Base-by-base conservation (phyloP, 345 rosid species). In the Acer saccharum region DNA sequence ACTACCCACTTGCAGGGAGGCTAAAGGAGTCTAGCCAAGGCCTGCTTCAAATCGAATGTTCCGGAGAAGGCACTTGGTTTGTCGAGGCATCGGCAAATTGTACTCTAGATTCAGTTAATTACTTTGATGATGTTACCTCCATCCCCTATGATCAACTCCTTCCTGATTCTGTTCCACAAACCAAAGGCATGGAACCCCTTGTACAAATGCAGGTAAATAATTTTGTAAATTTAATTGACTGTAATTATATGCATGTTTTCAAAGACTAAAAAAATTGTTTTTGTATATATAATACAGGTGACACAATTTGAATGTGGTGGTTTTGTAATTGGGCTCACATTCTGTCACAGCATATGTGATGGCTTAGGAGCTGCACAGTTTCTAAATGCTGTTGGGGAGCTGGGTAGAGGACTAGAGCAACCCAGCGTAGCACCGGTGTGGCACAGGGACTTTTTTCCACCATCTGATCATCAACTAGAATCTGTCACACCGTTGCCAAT, bases 281-380 rank as follows among this genome's bases (percentile, higher is more conserved):
- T 20, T 64, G 21, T 3, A 35, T 35, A 35, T 3, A 35, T 35
- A 35, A 64, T 76, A 18, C 86, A 92, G 94, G 92, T 90, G 73
- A 89, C 97, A 27, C 82, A 83, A 81, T 90, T 92, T 68, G 83
- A 81, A 39, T 88, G 95, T 23, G 92, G 87, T 7, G 97, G 95
- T 52, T 89, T 89, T 67, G 90, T 86, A 78, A 87, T 88, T 21
- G 97, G 94, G 32, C 86, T 90, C 8, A 77, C 83, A 68, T 89
- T 86, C 78, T 83, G 89, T 77, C 95, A 90, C 79, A 75, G 82
- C 21, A 74, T 93, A 16, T 88, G 91, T 3, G 95, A 93, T 73
- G 95, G 93, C 14, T 87, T 91, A 0, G 93, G 95, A 69, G 93
- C 93, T n/a, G 91, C 94, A 32, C 94, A 83, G 46, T 93, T 93